Conservation (phyloP, 192 early-diverging fungal species). For the Neocallimastix lanati region DNA sequence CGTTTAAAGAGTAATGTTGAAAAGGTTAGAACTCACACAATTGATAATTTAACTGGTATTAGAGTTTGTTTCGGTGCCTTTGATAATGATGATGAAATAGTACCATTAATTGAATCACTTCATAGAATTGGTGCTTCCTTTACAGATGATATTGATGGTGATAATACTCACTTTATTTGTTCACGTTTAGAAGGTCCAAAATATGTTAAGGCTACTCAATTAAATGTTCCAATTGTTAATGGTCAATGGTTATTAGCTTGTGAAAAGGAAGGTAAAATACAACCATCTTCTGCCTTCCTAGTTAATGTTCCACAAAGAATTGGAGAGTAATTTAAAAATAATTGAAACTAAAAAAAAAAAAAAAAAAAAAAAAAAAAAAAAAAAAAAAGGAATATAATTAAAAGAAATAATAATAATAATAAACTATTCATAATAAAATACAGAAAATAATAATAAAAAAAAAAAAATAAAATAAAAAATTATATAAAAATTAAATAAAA, state of each 20-base stretch:
- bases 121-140: constrained; percentile 72
- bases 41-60: constrained; percentile 94
- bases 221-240: constrained; percentile 86
- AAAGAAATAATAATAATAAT: no score
- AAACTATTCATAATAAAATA: no score
- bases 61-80: constrained; percentile 87
- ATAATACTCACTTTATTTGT: constrained; percentile 85
- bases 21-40: constrained; percentile 60
- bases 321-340: neutral
- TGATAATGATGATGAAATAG: constrained; percentile 49
- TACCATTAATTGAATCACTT: constrained; percentile 53
- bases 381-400: no score
- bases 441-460: no score
- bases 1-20: constrained; percentile 57
- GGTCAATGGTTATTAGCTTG: constrained; percentile 91
- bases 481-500: no score
- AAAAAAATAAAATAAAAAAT: no score
- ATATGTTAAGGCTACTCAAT: constrained; percentile 69
- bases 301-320: constrained; percentile 3
- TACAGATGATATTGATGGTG: constrained; percentile 63
- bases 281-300: constrained; percentile 32
- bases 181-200: constrained; percentile 64
- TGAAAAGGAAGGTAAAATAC: constrained; percentile 73
- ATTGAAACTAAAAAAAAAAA: no score
- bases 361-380: no score